Percentiles rank a stretch among this genome's conserved stretches.
These are phyloP conservation scores for Vitis hybrid DNA, from an alignment of 177 flowering plant species.

Conservation along the genomic window DNA sequence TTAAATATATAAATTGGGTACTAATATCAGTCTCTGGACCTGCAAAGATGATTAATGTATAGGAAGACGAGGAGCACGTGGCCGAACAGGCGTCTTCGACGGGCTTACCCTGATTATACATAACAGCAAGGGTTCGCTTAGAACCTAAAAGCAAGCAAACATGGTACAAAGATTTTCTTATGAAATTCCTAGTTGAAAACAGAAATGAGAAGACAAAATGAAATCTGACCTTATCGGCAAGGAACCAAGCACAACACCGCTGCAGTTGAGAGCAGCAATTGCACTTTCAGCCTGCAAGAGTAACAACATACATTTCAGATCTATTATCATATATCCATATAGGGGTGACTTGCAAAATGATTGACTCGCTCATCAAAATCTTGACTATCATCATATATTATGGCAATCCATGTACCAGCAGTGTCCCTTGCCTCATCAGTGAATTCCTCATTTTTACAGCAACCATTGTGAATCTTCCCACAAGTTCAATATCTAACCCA, in stretches of 20 bases:
- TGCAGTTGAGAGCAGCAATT: constrained; percentile 88
- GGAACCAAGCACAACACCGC: constrained; percentile 85
- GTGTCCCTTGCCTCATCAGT: too few species aligned
- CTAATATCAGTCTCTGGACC: constrained; percentile 14
- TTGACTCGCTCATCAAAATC: too few species aligned
- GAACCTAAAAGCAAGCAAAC: background rate
- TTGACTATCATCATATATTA: too few species aligned
- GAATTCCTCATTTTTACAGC: too few species aligned
- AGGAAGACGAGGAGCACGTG: constrained; percentile 58
- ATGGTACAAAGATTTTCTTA: background rate
- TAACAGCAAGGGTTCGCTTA: background rate
- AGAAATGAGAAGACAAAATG: background rate
- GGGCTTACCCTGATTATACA: constrained; percentile 72
- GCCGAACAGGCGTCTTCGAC: constrained; percentile 82
- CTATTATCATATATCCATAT: too few species aligned
- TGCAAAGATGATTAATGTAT: constrained; percentile 29
- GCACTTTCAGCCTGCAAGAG: constrained; percentile 88
- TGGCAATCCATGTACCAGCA: too few species aligned
- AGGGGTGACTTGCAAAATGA: too few species aligned
- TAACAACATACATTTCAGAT: background rate
- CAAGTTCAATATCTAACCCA: too few species aligned
- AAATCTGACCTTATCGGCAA: constrained; percentile 75
- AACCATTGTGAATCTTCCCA: too few species aligned
- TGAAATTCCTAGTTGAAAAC: background rate
- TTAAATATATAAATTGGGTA: constrained; percentile 18